Conservation (phyloP, 768 basidiomycete species). For the Jaapia argillacea region DNA sequence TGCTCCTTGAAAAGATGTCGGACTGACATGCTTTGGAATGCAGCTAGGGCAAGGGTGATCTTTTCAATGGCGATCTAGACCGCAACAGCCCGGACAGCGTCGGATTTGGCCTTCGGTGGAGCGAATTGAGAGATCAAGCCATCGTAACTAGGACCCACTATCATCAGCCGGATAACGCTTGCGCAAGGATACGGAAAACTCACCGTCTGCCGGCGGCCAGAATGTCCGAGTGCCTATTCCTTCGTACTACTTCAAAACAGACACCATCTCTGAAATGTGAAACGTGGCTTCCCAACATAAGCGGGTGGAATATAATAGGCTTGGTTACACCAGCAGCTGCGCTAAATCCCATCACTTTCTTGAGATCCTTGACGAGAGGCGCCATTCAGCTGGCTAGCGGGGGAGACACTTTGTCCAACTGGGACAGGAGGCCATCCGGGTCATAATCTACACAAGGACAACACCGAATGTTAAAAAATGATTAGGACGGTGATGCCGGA, state of each 20-base stretch:
- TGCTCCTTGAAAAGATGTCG: constrained; percentile 67
- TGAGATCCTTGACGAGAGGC: constrained; percentile 50
- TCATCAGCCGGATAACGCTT: neutral
- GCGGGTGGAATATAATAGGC: constrained; percentile 58
- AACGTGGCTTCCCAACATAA: constrained; percentile 63
- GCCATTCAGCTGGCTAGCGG: constrained; percentile 35
- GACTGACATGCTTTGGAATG: constrained; percentile 57
- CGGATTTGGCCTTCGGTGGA: constrained; percentile 40
- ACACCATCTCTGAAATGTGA: constrained; percentile 64
- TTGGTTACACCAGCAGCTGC: constrained; percentile 49
- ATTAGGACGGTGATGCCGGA: too few species aligned
- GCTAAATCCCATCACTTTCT: constrained; percentile 50
- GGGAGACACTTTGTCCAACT: too few species aligned
- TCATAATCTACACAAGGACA: too few species aligned
- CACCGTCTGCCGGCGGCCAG: constrained; percentile 80
- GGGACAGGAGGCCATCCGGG: too few species aligned
- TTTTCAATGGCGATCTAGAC: constrained; percentile 74
- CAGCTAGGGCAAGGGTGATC: constrained; percentile 58
- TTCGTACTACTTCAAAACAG: constrained; percentile 63
- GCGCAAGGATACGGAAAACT: constrained; percentile 9
- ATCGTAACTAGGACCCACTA: constrained; percentile 47
- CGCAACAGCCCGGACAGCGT: constrained; percentile 56
- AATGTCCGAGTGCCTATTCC: constrained; percentile 55
- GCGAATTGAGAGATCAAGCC: constrained; percentile 53
- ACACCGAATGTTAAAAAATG: too few species aligned